Conservation (phyloP, 768 basidiomycete species). For the Daedaleopsis nitida region DNA sequence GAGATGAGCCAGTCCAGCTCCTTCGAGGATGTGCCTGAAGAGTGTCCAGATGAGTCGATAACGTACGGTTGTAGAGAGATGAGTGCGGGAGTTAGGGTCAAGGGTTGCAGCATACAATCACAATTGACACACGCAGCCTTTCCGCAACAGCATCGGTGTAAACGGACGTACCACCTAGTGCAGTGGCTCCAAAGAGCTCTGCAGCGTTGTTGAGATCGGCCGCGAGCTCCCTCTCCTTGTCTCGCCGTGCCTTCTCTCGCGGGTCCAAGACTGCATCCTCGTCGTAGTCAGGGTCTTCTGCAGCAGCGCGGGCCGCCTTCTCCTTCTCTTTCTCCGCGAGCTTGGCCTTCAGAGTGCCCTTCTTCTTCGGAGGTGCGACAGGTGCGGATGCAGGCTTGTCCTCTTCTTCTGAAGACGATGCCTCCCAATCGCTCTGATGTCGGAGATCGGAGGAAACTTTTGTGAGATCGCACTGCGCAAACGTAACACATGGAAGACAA, state of each 20-base stretch:
- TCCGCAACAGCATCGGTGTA: background rate
- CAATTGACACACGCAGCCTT: background rate
- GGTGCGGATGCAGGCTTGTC: constrained; percentile 45
- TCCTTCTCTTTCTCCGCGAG: constrained; percentile 89
- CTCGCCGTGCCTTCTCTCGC: constrained; percentile 70
- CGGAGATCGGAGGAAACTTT: background rate
- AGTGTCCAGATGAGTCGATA: background rate
- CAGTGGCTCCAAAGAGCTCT: constrained; percentile 74
- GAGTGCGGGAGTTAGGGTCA: background rate
- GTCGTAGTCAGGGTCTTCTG: constrained; percentile 58
- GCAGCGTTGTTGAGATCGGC: constrained; percentile 86
- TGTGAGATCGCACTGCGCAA: background rate
- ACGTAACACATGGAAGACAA: background rate
- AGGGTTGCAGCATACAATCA: background rate
- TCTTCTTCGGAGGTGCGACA: constrained; percentile 82
- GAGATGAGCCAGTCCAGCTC: constrained; percentile 76
- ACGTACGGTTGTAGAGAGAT: background rate
- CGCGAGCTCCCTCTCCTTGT: constrained; percentile 81
- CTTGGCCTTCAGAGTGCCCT: constrained; percentile 89
- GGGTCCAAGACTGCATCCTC: constrained; percentile 71
- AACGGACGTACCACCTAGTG: constrained; percentile 55
- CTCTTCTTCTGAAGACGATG: constrained; percentile 73
- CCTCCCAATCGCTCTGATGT: constrained; percentile 93
- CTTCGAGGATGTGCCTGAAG: constrained; percentile 61
- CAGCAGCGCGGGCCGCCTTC: constrained; percentile 53